Conservation (phyloP, 106 monocot species). For the Apostasia ramifera region DNA sequence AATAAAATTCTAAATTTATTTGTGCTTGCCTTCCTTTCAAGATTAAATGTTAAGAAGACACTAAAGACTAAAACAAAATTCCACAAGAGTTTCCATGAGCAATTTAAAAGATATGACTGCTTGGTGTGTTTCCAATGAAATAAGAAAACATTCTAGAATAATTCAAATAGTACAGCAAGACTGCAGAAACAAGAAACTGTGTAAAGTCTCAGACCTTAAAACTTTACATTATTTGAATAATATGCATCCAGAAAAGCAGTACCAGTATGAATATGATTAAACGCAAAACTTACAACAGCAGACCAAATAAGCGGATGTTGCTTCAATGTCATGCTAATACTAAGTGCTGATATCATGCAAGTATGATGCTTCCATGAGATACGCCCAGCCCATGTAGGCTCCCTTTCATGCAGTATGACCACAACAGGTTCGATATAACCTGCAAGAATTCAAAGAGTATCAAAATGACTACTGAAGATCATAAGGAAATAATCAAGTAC, state of each 20-base stretch:
- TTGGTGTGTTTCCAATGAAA: neutral
- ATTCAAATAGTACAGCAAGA: too few relatives aligned
- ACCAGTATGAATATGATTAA: neutral
- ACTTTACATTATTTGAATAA: too few relatives aligned
- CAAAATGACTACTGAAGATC: too few relatives aligned
- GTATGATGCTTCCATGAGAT: constrained; percentile 89
- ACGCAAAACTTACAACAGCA: constrained; percentile 59
- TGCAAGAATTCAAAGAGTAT: constrained; percentile 5
- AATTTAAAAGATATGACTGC: neutral
- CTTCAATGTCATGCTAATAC: constrained; percentile 82
- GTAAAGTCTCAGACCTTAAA: too few relatives aligned
- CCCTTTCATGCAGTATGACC: constrained; percentile 86
- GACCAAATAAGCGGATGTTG: constrained; percentile 99
- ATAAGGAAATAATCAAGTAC: too few relatives aligned
- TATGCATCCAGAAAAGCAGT: neutral
- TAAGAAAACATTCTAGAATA: too few relatives aligned
- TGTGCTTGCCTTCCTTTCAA: too few relatives aligned
- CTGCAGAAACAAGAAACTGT: too few relatives aligned
- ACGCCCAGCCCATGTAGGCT: constrained; percentile 97
- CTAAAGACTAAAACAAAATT: neutral
- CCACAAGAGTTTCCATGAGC: neutral
- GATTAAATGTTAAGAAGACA: too few relatives aligned
- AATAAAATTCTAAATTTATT: too few relatives aligned
- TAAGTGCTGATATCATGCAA: constrained; percentile 90
- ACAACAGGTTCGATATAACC: constrained; percentile 98